Percentiles rank a stretch among this genome's conserved stretches.
These are phyloP conservation scores for Apophysomyces ossiformis DNA, from an alignment of 371 early-diverging fungal species.

Conservation along the genomic window DNA sequence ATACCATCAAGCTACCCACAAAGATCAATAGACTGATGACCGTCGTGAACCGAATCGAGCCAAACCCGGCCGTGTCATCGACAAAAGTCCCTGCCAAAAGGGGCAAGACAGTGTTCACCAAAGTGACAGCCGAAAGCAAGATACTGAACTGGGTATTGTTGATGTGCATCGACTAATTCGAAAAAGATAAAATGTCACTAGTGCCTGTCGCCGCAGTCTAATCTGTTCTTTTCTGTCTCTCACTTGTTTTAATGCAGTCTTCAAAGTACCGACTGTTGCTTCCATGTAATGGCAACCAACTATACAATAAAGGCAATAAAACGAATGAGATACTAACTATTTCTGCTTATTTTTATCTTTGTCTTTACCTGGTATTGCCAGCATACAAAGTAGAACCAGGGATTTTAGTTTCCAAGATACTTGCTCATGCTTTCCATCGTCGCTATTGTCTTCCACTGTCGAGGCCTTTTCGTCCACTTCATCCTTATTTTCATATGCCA, in stretches of 20 bases:
- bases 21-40: conserved; percentile 41
- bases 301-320: conserved; percentile 3
- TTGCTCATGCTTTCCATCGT: neutral
- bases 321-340: neutral
- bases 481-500: neutral
- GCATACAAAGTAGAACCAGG: conserved; percentile 28
- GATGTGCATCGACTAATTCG: conserved; percentile 47
- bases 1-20: conserved; percentile 41
- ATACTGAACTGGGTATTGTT: conserved; percentile 76
- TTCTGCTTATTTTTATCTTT: neutral
- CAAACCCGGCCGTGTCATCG: conserved; percentile 39
- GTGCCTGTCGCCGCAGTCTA: neutral
- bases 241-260: conserved; percentile 44
- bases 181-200: neutral
- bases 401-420: conserved; percentile 20
- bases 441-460: neutral
- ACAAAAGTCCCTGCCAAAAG: conserved; percentile 67
- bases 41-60: conserved; percentile 41
- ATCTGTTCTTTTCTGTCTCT: conserved; percentile 14
- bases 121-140: conserved; percentile 69
- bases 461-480: neutral
- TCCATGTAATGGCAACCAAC: conserved; percentile 50
- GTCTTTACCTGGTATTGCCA: conserved; percentile 19
- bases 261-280: conserved; percentile 48
- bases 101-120: conserved; percentile 75